phyloP scores from a whole-genome alignment of 331 rosid genomes.

The Dryas integrifolia region DNA sequence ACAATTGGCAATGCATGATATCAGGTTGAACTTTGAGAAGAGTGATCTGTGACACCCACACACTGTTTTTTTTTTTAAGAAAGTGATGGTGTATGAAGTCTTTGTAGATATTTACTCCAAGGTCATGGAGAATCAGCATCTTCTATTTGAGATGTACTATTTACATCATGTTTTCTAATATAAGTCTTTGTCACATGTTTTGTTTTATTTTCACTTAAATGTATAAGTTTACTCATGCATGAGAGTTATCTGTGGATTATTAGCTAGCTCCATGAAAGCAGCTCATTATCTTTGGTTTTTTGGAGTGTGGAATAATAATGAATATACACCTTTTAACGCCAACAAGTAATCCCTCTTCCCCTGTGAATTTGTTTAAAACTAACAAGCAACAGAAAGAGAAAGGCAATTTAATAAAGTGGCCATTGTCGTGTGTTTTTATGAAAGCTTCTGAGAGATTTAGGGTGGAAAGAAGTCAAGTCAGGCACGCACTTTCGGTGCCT shows the following conservation, averaged over 20 bases:
- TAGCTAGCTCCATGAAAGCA: neutral
- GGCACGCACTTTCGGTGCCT: conserved; percentile 26
- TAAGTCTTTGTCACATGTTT: neutral
- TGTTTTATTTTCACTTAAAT: too few relatives aligned
- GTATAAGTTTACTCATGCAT: neutral
- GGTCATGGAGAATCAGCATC: neutral
- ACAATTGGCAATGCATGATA: conserved; percentile 37
- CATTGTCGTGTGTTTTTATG: neutral
- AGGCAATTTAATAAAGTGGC: conserved; percentile 9
- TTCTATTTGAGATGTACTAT: conserved; percentile 5
- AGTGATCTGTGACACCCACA: neutral
- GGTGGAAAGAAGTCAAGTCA: conserved; percentile 24
- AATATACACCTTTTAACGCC: neutral
- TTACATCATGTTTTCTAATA: neutral
- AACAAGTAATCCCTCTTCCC: neutral
- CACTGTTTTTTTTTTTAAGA: neutral
- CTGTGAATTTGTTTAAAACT: neutral
- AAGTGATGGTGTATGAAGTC: conserved; percentile 8
- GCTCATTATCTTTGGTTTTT: neutral
- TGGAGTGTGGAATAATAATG: neutral
- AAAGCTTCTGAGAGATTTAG: conserved; percentile 3
- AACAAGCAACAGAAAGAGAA: neutral
- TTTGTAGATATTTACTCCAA: neutral
- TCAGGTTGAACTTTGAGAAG: conserved; percentile 8
- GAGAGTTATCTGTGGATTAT: neutral